Base-by-base conservation (phyloP, 129 eudicot species). In the Cynara cardunculus region DNA sequence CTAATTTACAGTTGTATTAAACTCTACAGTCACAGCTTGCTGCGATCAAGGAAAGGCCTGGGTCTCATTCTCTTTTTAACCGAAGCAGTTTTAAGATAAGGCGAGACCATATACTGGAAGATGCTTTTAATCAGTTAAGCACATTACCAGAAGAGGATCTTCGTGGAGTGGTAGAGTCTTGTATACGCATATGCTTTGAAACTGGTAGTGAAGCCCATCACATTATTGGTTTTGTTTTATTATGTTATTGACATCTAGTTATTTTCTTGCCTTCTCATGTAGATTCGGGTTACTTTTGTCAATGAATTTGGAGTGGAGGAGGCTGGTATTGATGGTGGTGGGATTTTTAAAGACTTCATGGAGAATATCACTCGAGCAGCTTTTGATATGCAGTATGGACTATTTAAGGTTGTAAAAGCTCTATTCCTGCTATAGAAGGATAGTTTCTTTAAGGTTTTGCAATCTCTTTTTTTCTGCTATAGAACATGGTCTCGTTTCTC, bases 261-360 rank as follows among this genome's bases (percentile, higher is more conserved):
- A 24, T 31, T 31, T 70, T 78, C 27, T 71, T 78, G 5, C 77
- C 77, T 81, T 76, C 19, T 32, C 22, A 14, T 83, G 39, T 87
- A 95, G 99, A 92, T 95, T 46, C 99, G 99, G 64, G 91, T 95
- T n/a, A 85, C 93, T 35, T 95, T 90, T 83, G 86, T 95, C 44
- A 92, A 95, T 84, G 99, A 95, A 88, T 87, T 90, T 80, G 99
- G 99, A 78, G 99, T 88, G 14, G 99, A 95, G 91, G 99, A 95
- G 90, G 99, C 99, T 70, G 99, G 99, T 76, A 92, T 95, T 72
- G 99, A 95, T 81, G 99, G 99, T 77, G 99, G 99, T 78, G 99
- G 99, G 35, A 95, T 95, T 70, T 95, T 95, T 81, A 95, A 95
- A 85, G 99, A 95, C 83, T 95, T 95, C 56, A 95, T 95, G 99